Evolutionary conservation across 2,329 filamentous ascomycete genomes (phyloP), one percentile per base, ranked within the genome.

Genomic region (Nothomitra cinnamomea): DNA sequence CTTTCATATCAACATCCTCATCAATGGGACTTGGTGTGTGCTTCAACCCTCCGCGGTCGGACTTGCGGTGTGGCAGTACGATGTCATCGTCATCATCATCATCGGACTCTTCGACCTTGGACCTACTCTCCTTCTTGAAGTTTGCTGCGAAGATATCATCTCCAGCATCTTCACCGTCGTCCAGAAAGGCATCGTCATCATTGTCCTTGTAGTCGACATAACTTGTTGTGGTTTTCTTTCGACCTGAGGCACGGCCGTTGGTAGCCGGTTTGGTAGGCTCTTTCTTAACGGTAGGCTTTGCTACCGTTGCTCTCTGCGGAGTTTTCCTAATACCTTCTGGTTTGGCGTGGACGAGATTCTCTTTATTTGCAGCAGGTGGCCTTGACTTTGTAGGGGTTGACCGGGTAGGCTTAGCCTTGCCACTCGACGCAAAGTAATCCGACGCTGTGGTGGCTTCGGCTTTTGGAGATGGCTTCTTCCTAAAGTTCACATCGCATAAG

Each of bases 71-170:
- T 1, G 81, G 75, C 60, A 78, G 75, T 0, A 82, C 75, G 8
- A 76, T 65, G 24, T 78, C 63, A 49, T 92, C 87, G 49, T 82
- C 83, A 45, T 92, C 87, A 48, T 82, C 83, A 45, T 73, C 74
- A 19, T 79, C 79, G 52, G 45, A 49, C n/a, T 35, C 25, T 17
- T 49, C 45, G 12, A 70, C 71, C 56, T 84, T 83, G 55, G 78
- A 75, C 54, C 89, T 87, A 53, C 87, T 82, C 62, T 92, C 85
- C 41, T 80, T 76, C 63, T 80, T 83, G 35, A 75, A 76, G 58
- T 86, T 80, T 2, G 83, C 82, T 13, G 82, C 84, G 66, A 89
- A 89, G 19, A 95, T 49, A 28, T 49, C 45, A 19, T 49, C 43
- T 13, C 43, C 43, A 5, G 21, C 43, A 48, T 48, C 45, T 24